Conservation (phyloP, 805 yeast species). For the Sugiyamaella chiloensis region DNA sequence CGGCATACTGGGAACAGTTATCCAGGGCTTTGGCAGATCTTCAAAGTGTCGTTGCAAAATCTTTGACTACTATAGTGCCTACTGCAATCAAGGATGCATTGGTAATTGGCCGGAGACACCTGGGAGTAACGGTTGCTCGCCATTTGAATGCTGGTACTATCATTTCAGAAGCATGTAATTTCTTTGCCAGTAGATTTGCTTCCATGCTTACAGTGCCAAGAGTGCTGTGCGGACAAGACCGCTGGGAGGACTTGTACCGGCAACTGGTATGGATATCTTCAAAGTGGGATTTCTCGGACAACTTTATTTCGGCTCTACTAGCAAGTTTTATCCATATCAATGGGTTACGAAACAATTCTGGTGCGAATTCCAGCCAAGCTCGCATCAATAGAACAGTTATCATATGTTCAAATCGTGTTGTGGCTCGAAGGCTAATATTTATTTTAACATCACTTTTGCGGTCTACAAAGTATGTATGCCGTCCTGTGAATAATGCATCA, state of each 20-base stretch:
- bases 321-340: too few relatives aligned
- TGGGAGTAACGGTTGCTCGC: neutral
- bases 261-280: slow-evolving; percentile 14
- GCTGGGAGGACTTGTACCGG: slow-evolving; percentile 22
- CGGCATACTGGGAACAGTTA: slow-evolving; percentile 29
- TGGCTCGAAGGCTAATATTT: slow-evolving; percentile 23
- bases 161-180: slow-evolving; percentile 20
- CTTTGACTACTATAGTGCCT: slow-evolving; percentile 8
- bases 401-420: slow-evolving; percentile 21
- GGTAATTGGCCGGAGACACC: neutral
- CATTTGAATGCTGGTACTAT: slow-evolving; percentile 13
- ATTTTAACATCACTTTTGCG: slow-evolving; percentile 23
- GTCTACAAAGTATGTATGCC: neutral
- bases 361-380: too few relatives aligned
- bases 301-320: slow-evolving; percentile 15
- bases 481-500: too few relatives aligned
- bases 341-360: too few relatives aligned
- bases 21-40: slow-evolving; percentile 20
- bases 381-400: slow-evolving; percentile 24
- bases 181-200: slow-evolving; percentile 19
- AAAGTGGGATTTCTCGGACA: slow-evolving; percentile 14
- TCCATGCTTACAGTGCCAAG: slow-evolving; percentile 24
- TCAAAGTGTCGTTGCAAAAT: slow-evolving; percentile 12
- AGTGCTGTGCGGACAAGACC: slow-evolving; percentile 27
- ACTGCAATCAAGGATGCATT: slow-evolving; percentile 4